A percentile compares a stretch with the other conserved stretches of the same genome.
phyloP scores from a whole-genome alignment of 768 basidiomycete species.

The Galerina sulciceps region DNA sequence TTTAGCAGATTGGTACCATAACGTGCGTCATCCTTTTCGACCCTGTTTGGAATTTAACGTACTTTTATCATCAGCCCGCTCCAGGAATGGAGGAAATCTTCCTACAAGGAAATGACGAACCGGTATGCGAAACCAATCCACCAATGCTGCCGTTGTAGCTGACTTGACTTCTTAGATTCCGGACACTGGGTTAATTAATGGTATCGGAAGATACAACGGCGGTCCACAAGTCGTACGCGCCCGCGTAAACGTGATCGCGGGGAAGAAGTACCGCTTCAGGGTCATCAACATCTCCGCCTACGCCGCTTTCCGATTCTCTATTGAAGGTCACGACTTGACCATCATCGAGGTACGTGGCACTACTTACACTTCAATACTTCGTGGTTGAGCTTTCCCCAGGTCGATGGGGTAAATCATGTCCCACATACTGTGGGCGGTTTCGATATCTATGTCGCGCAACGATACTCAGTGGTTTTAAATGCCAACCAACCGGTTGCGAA shows the following conservation, averaged over 20 bases:
- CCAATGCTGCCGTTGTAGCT: too few species aligned
- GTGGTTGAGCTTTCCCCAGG: constrained; percentile 27
- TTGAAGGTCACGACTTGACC: constrained; percentile 36
- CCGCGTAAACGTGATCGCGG: constrained; percentile 39
- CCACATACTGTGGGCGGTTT: constrained; percentile 40
- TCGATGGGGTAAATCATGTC: constrained; percentile 39
- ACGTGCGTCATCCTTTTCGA: constrained; percentile 1
- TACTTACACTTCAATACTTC: not conserved
- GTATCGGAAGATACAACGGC: constrained; percentile 23
- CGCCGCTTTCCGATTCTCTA: constrained; percentile 40
- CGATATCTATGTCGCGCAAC: constrained; percentile 50
- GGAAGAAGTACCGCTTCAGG: constrained; percentile 58
- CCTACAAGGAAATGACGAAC: constrained; percentile 22
- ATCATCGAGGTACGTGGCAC: constrained; percentile 26
- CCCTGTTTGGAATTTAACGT: not conserved
- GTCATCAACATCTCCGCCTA: constrained; percentile 54
- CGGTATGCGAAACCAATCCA: constrained; percentile 5
- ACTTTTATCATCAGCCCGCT: not conserved
- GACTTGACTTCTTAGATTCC: constrained; percentile 10
- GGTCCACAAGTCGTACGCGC: constrained; percentile 21
- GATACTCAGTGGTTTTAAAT: constrained; percentile 46
- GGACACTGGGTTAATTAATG: constrained; percentile 24
- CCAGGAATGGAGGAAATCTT: constrained; percentile 19
- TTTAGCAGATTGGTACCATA: constrained; percentile 26
- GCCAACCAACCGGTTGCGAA: constrained; percentile 50